Percentiles rank a stretch among this genome's conserved stretches.
These are phyloP conservation scores for Leccinum longicurvipes DNA, from an alignment of 768 basidiomycete species.

Conservation along the genomic window DNA sequence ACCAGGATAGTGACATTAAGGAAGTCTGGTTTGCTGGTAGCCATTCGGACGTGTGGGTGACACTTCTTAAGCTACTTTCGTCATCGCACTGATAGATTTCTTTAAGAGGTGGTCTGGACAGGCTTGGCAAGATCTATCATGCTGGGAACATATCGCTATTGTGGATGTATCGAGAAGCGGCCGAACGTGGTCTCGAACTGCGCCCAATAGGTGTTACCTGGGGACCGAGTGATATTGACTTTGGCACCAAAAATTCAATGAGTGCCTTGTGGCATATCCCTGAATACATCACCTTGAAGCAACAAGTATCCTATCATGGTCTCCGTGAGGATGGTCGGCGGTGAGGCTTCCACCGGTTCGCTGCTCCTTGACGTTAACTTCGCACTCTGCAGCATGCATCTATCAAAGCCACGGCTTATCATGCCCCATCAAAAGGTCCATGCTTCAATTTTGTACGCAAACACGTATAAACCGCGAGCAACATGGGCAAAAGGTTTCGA, in stretches of 20 bases:
- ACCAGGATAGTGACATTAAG: slow-evolving; percentile 31
- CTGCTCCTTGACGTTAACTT: not conserved
- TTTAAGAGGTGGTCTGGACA: slow-evolving; percentile 10
- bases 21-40: not conserved
- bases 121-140: not conserved
- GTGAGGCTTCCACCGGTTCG: not conserved
- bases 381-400: slow-evolving; percentile 1
- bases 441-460: not conserved
- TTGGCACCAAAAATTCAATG: slow-evolving; percentile 14
- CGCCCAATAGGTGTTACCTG: slow-evolving; percentile 12
- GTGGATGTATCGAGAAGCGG: not conserved
- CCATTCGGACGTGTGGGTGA: slow-evolving; percentile 24
- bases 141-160: not conserved
- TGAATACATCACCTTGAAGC: slow-evolving; percentile 12
- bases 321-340: slow-evolving; percentile 1
- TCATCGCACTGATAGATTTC: not conserved
- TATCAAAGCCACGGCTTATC: slow-evolving; percentile 8
- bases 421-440: not conserved
- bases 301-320: not conserved
- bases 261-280: not conserved
- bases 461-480: not conserved
- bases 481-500: not conserved
- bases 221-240: slow-evolving; percentile 15
- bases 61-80: not conserved
- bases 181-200: slow-evolving; percentile 3